phyloP scores from a whole-genome alignment of 139 green algal species.

The Asterochloris sp. region DNA sequence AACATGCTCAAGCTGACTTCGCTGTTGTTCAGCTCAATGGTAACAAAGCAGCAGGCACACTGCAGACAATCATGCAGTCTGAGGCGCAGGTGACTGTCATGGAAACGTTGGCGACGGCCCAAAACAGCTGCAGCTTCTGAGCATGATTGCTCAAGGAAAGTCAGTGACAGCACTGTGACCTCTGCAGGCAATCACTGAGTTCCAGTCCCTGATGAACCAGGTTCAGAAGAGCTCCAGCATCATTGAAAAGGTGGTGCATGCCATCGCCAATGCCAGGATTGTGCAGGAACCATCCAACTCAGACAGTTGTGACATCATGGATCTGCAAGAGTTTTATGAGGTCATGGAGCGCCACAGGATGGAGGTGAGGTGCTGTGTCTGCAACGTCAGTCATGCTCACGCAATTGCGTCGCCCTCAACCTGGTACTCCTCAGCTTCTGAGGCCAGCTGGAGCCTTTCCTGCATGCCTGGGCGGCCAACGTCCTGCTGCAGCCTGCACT shows the following conservation, averaged over 20 bases:
- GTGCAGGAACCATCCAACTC: constrained; percentile 28
- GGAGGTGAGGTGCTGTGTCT: constrained; percentile 20
- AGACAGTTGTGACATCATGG: constrained; percentile 34
- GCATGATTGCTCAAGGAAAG: too few species aligned
- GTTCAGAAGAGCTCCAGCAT: constrained; percentile 79
- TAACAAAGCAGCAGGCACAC: not conserved
- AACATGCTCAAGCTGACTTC: not conserved
- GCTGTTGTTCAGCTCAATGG: too few species aligned
- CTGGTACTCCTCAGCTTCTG: too few species aligned
- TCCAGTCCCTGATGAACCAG: constrained; percentile 55
- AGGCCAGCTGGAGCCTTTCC: too few species aligned
- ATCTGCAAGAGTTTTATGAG: constrained; percentile 81
- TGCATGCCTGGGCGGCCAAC: too few species aligned
- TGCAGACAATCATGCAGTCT: too few species aligned
- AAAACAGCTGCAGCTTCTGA: too few species aligned
- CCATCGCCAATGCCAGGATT: constrained; percentile 46
- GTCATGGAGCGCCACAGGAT: constrained; percentile 63
- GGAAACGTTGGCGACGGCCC: too few species aligned
- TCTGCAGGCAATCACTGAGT: constrained; percentile 36
- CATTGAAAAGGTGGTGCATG: constrained; percentile 72
- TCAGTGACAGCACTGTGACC: not conserved
- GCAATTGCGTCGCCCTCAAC: too few species aligned
- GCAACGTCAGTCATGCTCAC: too few species aligned
- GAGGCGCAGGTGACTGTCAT: too few species aligned
- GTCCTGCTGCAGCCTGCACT: too few species aligned